Percentiles rank a stretch among this genome's conserved stretches.
These are phyloP conservation scores for Rhynchospora pubera DNA, from an alignment of 176 grass and related monocot species.

Conservation along the genomic window DNA sequence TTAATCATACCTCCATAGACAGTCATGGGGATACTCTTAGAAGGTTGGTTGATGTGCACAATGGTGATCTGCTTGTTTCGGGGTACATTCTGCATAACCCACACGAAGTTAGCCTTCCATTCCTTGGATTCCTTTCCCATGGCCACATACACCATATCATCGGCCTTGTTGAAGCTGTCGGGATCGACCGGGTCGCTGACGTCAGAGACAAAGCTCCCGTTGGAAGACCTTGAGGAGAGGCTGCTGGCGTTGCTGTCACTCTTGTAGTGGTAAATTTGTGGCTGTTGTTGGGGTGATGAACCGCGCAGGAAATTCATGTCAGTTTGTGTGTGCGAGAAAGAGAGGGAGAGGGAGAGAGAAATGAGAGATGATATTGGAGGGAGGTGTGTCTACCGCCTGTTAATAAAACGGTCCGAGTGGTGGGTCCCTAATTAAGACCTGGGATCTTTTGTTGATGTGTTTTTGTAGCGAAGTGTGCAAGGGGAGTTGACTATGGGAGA, in stretches of 20 bases:
- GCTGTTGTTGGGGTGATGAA: neutral
- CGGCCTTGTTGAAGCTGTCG: neutral
- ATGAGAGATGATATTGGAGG: neutral
- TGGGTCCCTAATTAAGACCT: neutral
- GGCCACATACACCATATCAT: conserved; percentile 23
- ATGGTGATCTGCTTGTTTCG: conserved; percentile 24
- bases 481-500: no score
- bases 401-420: conserved; percentile 4
- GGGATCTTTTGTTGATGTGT: neutral
- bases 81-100: conserved; percentile 26
- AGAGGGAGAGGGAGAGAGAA: neutral
- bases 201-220: neutral
- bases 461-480: neutral
- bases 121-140: conserved; percentile 32
- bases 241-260: neutral
- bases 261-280: neutral
- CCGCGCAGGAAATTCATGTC: conserved; percentile 11
- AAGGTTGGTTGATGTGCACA: conserved; percentile 31
- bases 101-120: conserved; percentile 25
- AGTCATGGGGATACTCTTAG: conserved; percentile 13
- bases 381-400: neutral
- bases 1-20: neutral
- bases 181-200: neutral
- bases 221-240: neutral
- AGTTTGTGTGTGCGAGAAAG: neutral